Percentiles rank a stretch among this genome's conserved stretches.
These are phyloP conservation scores for Drechslerella dactyloides DNA, from an alignment of 2,329 filamentous ascomycete genomes.

Conservation along the genomic window DNA sequence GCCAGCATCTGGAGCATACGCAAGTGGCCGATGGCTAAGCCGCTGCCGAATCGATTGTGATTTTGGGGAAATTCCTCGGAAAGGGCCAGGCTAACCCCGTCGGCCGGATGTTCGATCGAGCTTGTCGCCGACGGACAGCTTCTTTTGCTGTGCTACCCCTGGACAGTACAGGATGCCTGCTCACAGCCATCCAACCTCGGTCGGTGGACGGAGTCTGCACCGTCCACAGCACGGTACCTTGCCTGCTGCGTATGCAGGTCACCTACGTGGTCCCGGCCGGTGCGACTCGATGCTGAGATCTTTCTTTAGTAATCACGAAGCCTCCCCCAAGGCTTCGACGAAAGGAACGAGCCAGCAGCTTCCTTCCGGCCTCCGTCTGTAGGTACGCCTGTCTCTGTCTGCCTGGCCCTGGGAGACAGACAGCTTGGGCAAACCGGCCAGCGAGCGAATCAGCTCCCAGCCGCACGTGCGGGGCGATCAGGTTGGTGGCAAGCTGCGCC, in stretches of 20 bases:
- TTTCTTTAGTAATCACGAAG: constrained; percentile 8
- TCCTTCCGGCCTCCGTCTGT: constrained; percentile 21
- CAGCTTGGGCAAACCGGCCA: neutral
- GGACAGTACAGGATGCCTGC: too few species aligned
- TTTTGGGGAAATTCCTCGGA: neutral
- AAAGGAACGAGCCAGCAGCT: constrained; percentile 37
- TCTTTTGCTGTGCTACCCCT: neutral
- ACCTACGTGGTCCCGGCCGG: constrained; percentile 11
- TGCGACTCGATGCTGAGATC: too few species aligned
- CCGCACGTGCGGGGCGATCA: constrained; percentile 50
- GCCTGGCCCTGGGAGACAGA: neutral
- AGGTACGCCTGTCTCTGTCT: too few species aligned
- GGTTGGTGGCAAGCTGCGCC: constrained; percentile 12
- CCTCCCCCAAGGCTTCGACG: neutral
- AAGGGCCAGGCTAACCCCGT: neutral
- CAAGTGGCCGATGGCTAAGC: constrained; percentile 2
- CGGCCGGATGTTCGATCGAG: neutral
- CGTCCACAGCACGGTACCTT: constrained; percentile 27
- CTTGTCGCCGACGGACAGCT: neutral
- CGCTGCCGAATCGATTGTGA: neutral
- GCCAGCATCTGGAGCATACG: too few species aligned
- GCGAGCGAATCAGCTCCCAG: constrained; percentile 48
- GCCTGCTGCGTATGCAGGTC: constrained; percentile 20
- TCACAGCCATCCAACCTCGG: too few species aligned
- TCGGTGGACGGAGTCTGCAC: too few species aligned